A percentile compares a stretch with the other conserved stretches of the same genome.
These are phyloP conservation scores for Eucalyptus curtisii DNA, from an alignment of 345 rosid genomes.

Conservation along the genomic window DNA sequence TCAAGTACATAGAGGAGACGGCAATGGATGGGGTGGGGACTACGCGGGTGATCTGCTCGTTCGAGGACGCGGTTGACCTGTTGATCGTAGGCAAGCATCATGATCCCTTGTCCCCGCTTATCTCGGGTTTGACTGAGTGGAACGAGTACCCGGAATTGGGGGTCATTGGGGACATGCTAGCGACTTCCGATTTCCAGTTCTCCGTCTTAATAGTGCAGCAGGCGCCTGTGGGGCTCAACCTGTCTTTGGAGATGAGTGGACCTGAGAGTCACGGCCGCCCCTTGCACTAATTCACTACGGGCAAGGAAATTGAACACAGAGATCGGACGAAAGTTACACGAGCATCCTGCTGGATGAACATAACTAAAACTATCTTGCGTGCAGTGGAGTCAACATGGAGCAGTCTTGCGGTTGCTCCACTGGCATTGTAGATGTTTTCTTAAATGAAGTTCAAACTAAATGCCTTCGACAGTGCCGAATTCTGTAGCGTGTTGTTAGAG, in stretches of 20 bases:
- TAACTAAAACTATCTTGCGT: not conserved
- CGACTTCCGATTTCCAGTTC: not conserved
- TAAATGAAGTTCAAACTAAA: not conserved
- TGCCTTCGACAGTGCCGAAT: too few species aligned
- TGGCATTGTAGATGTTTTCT: not conserved
- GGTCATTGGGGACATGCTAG: not conserved
- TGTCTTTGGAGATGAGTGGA: not conserved
- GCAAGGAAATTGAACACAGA: not conserved
- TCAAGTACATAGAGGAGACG: not conserved
- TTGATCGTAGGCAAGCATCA: constrained; percentile 6
- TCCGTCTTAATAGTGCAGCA: constrained; percentile 8
- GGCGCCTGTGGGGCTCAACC: not conserved
- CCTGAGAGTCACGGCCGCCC: not conserved
- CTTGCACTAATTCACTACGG: not conserved
- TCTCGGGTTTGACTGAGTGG: not conserved
- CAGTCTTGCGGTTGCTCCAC: not conserved
- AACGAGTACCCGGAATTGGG: constrained; percentile 8
- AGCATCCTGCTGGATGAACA: not conserved
- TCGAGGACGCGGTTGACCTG: constrained; percentile 1
- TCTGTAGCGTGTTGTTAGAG: not conserved
- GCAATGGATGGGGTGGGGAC: constrained; percentile 6
- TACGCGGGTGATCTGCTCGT: not conserved
- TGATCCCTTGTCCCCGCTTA: not conserved
- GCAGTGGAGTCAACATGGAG: not conserved
- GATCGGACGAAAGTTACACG: not conserved